A percentile compares a stretch with the other conserved stretches of the same genome.
phyloP scores from a whole-genome alignment of 2,329 filamentous ascomycete genomes.

The Blastomyces gilchristii region DNA sequence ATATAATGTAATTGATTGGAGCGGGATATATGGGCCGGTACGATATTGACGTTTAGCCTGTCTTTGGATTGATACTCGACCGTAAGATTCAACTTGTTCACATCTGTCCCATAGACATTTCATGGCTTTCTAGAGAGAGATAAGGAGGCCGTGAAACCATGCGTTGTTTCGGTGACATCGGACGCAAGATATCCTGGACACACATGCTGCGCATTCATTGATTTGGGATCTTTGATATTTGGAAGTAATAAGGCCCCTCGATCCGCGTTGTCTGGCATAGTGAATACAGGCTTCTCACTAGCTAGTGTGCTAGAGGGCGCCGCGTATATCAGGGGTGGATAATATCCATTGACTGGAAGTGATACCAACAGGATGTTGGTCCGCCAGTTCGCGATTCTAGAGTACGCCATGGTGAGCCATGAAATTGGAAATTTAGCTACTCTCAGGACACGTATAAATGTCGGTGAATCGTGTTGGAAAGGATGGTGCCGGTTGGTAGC shows the following conservation, averaged over 20 bases:
- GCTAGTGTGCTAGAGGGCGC: background rate
- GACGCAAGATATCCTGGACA: conserved; percentile 53
- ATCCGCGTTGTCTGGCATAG: conserved; percentile 39
- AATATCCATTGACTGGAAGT: conserved; percentile 1
- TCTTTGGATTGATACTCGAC: conserved; percentile 58
- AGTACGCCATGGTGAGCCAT: background rate
- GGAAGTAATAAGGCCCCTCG: conserved; percentile 44
- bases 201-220: conserved; percentile 51
- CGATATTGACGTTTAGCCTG: conserved; percentile 60
- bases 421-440: background rate
- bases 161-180: conserved; percentile 36
- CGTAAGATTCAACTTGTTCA: conserved; percentile 54
- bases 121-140: conserved; percentile 47
- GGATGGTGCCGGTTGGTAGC: background rate
- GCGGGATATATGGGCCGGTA: conserved; percentile 51
- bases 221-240: conserved; percentile 55
- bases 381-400: background rate
- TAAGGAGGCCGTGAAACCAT: conserved; percentile 45
- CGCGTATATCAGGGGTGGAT: background rate
- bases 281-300: conserved; percentile 27
- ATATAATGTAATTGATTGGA: conserved; percentile 58
- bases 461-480: background rate
- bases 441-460: background rate
- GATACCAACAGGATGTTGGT: conserved; percentile 2
- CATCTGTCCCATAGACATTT: conserved; percentile 68